Evolutionary conservation across 805 yeast species (phyloP), one percentile per base, ranked within the genome.

Genomic region (Candida ascalaphidarum): DNA sequence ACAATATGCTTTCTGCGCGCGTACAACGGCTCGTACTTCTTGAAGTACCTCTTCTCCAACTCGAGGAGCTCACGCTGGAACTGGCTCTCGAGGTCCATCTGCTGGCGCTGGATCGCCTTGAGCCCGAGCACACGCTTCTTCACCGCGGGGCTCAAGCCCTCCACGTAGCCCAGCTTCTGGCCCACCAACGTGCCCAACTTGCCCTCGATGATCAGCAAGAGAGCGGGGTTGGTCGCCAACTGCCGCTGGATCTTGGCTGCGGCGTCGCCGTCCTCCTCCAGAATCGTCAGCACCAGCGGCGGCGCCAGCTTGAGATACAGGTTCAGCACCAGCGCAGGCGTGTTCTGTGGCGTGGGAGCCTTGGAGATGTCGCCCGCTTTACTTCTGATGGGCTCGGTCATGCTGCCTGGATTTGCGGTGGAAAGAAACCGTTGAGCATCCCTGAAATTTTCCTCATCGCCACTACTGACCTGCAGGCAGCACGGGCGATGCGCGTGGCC

Each of bases 281-380:
- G 70, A 48, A 83, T 83, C 24, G 95, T 84, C 29, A 56, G 55
- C 30, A 51, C 72, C 18, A 66, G 57, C 13, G 78, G 77, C 14
- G 73, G 74, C 41, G 74, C 68, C 28, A 67, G 68, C 50, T 71
- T 75, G 53, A 85, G 61, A 49, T 77, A 82, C 14, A 88, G 78
- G 36, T 75, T 77, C 23, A 84, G 68, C 21, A 80, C 82, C 20
- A 89, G 77, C 3, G 97, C 83, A 11, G 98, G 98, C 1, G 98
- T 92, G 68, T 92, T 92, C 52, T 92, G 98, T 4, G 98, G 98
- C 1, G 98, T 92, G 25, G 98, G 98, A 5, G 98, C 97, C 46
- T 77, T 75, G 38, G 89, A 81, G 40, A 83, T 74, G 51, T 83
- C 84, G 50, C 80, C 81, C 39, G 55, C 50, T 49, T 75, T 75